Conservation (phyloP, 2,329 filamentous ascomycete species). For the Pyrenochaeta sp. region DNA sequence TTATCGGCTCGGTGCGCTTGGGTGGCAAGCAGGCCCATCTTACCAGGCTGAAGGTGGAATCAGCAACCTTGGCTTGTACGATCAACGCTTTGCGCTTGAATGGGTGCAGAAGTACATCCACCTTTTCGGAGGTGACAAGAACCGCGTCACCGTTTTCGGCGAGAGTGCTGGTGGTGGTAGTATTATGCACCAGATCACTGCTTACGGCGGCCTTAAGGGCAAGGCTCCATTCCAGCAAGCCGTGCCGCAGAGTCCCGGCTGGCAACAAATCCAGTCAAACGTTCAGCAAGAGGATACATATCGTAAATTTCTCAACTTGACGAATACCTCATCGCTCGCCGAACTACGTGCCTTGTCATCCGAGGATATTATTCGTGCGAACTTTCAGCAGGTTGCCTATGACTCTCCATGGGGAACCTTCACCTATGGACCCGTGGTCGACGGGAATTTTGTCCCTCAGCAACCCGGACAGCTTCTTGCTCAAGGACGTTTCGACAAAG, state of each 20-base stretch:
- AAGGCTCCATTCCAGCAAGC: conserved; percentile 49
- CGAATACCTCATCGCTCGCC: conserved; percentile 44
- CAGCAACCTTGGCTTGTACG: conserved; percentile 47
- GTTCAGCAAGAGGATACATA: conserved; percentile 42
- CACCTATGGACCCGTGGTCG: conserved; percentile 46
- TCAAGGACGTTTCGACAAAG: conserved; percentile 48
- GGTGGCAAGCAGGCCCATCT: conserved; percentile 45
- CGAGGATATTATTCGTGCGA: conserved; percentile 46
- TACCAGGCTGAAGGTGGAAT: conserved; percentile 46
- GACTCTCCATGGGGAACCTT: conserved; percentile 46
- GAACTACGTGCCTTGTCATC: conserved; percentile 44
- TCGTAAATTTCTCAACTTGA: conserved; percentile 39
- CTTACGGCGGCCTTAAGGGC: conserved; percentile 51
- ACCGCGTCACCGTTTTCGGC: conserved; percentile 50
- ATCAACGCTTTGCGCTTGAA: conserved; percentile 51
- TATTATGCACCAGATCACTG: conserved; percentile 53
- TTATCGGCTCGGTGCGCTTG: conserved; percentile 56
- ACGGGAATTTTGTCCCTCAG: conserved; percentile 43
- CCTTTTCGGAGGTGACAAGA: conserved; percentile 50
- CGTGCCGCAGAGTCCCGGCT: conserved; percentile 53
- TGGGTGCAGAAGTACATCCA: conserved; percentile 53
- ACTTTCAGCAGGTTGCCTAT: conserved; percentile 38
- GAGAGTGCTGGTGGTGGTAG: conserved; percentile 50
- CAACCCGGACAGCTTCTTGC: conserved; percentile 47
- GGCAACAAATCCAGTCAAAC: conserved; percentile 38